Conservation (phyloP, 768 basidiomycete genomes). For the Amanita inopinata region DNA sequence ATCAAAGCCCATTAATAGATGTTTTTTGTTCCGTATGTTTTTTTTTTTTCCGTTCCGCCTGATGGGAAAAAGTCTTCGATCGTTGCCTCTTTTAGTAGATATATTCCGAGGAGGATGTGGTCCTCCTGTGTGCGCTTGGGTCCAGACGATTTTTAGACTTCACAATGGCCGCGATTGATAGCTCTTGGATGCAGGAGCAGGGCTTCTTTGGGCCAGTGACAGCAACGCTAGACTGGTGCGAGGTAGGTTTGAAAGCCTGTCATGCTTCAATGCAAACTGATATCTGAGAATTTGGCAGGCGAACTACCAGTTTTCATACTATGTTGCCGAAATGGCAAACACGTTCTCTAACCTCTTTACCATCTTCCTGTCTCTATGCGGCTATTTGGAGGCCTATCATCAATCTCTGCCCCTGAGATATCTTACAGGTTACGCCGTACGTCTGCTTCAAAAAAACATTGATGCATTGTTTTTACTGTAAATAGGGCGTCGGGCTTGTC, state of each 20-base stretch:
- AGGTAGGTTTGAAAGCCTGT: constrained; percentile 27
- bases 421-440: constrained; percentile 30
- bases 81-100: too few relatives aligned
- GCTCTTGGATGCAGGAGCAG: constrained; percentile 23
- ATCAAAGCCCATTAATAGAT: too few relatives aligned
- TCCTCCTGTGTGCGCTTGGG: too few relatives aligned
- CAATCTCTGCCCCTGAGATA: constrained; percentile 34
- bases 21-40: too few relatives aligned
- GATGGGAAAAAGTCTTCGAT: too few relatives aligned
- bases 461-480: background rate
- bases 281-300: constrained; percentile 20
- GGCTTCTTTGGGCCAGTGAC: constrained; percentile 60
- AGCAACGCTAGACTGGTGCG: constrained; percentile 68
- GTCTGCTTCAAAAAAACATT: constrained; percentile 8
- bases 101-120: too few relatives aligned
- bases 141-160: background rate
- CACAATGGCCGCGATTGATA: constrained; percentile 24
- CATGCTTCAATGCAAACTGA: background rate
- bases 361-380: constrained; percentile 44
- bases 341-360: constrained; percentile 62
- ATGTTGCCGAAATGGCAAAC: constrained; percentile 73
- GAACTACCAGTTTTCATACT: constrained; percentile 72
- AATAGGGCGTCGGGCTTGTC: constrained; percentile 55
- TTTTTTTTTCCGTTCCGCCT: too few relatives aligned
- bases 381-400: constrained; percentile 22